A percentile compares a stretch with the other conserved stretches of the same genome.
These are phyloP conservation scores for Stachybotrys echinatus DNA, from an alignment of 2,329 filamentous ascomycete genomes.

Conservation along the genomic window DNA sequence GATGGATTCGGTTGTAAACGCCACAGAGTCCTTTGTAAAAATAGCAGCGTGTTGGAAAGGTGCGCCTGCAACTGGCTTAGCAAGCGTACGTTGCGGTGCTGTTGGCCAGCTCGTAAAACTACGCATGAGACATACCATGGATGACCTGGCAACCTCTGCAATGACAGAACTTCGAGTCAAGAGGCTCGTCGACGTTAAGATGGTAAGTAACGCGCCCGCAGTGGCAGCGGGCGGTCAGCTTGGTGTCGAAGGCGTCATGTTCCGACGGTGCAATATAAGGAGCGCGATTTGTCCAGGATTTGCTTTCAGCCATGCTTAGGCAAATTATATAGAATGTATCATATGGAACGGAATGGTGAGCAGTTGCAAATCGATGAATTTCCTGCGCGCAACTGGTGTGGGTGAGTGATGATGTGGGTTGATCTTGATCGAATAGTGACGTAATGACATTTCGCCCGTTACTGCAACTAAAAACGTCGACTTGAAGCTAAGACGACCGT, in stretches of 20 bases:
- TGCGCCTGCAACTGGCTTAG: too few species aligned
- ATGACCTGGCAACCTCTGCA: not conserved
- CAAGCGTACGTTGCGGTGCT: too few species aligned
- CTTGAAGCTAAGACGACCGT: too few species aligned
- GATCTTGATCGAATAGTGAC: not conserved
- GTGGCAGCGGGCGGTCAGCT: not conserved
- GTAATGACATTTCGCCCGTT: too few species aligned
- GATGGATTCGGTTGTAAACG: not conserved
- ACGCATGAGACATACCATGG: not conserved
- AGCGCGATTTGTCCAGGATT: not conserved
- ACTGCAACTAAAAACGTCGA: too few species aligned
- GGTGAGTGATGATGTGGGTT: not conserved
- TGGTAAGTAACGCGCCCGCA: not conserved
- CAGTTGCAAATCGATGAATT: not conserved
- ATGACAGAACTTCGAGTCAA: not conserved
- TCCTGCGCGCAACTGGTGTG: too few species aligned
- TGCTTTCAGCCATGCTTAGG: not conserved
- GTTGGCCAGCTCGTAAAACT: too few species aligned
- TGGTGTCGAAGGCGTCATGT: not conserved
- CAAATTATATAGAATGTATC: not conserved
- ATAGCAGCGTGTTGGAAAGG: not conserved
- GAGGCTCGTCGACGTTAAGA: not conserved
- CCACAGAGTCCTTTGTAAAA: not conserved
- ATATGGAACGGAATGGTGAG: not conserved
- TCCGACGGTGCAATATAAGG: not conserved